Evolutionary conservation across 129 eudicot species (phyloP).

Genomic region (Gnaphalium uliginosum): DNA sequence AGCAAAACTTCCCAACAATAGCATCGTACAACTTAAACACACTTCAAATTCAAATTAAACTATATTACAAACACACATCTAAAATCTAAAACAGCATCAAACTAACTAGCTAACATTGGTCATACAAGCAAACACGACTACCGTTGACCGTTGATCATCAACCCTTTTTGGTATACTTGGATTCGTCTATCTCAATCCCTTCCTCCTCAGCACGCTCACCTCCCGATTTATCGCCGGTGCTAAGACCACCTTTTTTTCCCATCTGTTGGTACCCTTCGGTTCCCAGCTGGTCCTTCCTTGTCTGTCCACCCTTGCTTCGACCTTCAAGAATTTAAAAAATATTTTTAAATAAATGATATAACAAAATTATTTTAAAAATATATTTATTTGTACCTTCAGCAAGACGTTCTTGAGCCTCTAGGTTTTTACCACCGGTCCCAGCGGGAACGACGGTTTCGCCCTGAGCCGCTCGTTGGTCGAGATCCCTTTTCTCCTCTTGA

Average conservation of each 20-base stretch:
- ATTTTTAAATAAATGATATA: neutral
- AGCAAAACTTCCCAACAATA: slow-evolving; percentile 11
- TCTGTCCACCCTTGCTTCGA: slow-evolving; percentile 45
- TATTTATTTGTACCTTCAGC: slow-evolving; percentile 30
- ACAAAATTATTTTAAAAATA: neutral
- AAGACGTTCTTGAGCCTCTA: slow-evolving; percentile 41
- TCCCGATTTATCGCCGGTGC: slow-evolving; percentile 35
- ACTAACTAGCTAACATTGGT: too few species aligned
- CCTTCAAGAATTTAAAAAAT: neutral
- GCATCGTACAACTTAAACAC: neutral
- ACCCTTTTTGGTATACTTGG: slow-evolving; percentile 30
- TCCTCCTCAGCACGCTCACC: slow-evolving; percentile 36
- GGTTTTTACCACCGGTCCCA: slow-evolving; percentile 35
- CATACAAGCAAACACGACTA: too few species aligned
- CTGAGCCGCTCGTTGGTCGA: slow-evolving; percentile 38
- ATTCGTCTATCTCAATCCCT: slow-evolving; percentile 32
- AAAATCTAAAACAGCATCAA: neutral
- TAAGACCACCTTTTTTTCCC: slow-evolving; percentile 49
- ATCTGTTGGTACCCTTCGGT: slow-evolving; percentile 49
- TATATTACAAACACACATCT: neutral
- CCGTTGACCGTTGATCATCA: too few species aligned
- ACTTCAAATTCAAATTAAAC: too few species aligned
- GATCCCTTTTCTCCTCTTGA: slow-evolving; percentile 34
- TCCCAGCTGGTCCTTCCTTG: slow-evolving; percentile 45
- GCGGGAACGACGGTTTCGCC: slow-evolving; percentile 38